phyloP scores from a whole-genome alignment of 345 rosid species.

The Eutrema heterophyllum region DNA sequence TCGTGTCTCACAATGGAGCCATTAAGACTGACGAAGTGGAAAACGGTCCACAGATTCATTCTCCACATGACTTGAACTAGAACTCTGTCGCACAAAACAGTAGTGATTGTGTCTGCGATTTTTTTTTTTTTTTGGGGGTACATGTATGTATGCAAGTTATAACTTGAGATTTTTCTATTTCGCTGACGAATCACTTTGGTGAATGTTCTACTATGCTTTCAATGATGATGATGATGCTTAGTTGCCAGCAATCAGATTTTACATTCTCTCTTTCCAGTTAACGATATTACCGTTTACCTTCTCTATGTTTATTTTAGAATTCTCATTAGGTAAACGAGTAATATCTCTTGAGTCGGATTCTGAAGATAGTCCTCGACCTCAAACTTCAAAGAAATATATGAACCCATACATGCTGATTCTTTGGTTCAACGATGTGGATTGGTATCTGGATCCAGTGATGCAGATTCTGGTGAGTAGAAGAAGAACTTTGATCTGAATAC shows the following conservation, averaged over 20 bases:
- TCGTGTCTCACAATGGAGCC: conserved; percentile 57
- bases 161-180: neutral
- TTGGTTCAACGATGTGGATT: conserved; percentile 14
- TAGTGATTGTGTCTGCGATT: neutral
- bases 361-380: conserved; percentile 34
- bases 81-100: neutral
- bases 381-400: conserved; percentile 26
- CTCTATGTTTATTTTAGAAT: neutral
- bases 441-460: conserved; percentile 25
- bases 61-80: neutral
- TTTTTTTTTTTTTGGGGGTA: too few relatives aligned
- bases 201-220: neutral
- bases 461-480: conserved; percentile 8
- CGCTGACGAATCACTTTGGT: neutral
- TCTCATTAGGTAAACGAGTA: conserved; percentile 40
- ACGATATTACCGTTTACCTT: neutral
- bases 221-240: neutral
- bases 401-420: conserved; percentile 9
- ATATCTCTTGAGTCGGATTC: conserved; percentile 73
- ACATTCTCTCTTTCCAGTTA: neutral
- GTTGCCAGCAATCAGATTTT: neutral
- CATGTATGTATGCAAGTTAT: neutral
- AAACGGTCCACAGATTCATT: conserved; percentile 42
- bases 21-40: conserved; percentile 76
- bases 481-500: neutral